These are phyloP conservation scores for Craterostigma plantagineum DNA, from an alignment of 257 asterid genomes.

Conservation along the genomic window DNA sequence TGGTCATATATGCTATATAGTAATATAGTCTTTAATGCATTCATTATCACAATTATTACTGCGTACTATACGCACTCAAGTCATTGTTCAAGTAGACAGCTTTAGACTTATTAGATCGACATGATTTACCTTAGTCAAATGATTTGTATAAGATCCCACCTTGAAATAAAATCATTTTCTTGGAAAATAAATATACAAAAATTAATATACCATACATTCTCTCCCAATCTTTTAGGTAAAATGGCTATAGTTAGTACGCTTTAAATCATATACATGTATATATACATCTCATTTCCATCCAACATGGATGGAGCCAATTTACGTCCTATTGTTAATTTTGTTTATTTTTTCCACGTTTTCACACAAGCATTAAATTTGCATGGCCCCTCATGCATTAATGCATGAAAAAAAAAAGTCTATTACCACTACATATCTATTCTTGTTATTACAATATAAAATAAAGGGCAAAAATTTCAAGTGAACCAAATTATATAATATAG, in stretches of 20 bases:
- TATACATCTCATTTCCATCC: neutral
- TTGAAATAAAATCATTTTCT: neutral
- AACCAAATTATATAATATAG: conserved; percentile 12
- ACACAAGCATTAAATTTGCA: conserved; percentile 19
- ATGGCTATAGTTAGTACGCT: too few species aligned
- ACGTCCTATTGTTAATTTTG: neutral
- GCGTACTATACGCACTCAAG: conserved; percentile 9
- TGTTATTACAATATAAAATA: conserved; percentile 10
- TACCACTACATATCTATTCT: conserved; percentile 3
- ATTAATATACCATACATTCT: too few species aligned
- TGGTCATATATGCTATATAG: too few species aligned
- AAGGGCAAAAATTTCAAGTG: conserved; percentile 11
- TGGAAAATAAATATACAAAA: too few species aligned
- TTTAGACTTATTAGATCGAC: conserved; percentile 4
- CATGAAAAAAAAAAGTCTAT: conserved; percentile 11
- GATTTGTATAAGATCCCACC: conserved; percentile 1
- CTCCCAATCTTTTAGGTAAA: too few species aligned
- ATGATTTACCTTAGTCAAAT: conserved; percentile 8
- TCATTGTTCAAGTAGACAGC: conserved; percentile 4
- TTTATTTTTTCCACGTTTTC: conserved; percentile 6
- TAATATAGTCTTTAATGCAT: conserved; percentile 8
- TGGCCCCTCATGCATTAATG: conserved; percentile 42
- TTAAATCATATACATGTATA: neutral
- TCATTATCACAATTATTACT: conserved; percentile 10
- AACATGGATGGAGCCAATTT: neutral